These are phyloP conservation scores for Mycena vulgaris DNA, from an alignment of 768 basidiomycete species.

Conservation along the genomic window DNA sequence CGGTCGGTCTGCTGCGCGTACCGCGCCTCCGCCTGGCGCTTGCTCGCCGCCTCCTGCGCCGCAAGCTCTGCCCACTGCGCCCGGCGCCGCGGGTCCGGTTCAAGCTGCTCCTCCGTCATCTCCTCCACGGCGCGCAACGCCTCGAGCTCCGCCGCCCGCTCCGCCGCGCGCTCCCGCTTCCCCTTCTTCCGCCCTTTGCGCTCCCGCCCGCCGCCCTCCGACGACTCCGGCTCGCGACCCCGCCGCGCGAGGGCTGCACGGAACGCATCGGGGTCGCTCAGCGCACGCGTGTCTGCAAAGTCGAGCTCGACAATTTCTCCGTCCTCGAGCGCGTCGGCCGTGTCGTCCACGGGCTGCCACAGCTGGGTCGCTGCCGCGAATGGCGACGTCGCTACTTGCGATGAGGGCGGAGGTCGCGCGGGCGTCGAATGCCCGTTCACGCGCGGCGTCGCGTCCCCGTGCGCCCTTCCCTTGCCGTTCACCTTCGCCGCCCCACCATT, in stretches of 20 bases:
- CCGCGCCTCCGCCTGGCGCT: no score
- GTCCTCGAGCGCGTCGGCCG: slow-evolving; percentile 50
- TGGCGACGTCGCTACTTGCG: slow-evolving; percentile 49
- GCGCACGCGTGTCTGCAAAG: slow-evolving; percentile 79
- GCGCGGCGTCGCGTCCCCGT: slow-evolving; percentile 78
- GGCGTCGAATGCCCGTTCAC: slow-evolving; percentile 32
- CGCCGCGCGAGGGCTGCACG: slow-evolving; percentile 46
- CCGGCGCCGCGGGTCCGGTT: no score
- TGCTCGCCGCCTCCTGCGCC: no score
- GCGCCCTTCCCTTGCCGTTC: slow-evolving; percentile 45
- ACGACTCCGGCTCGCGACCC: slow-evolving; percentile 29
- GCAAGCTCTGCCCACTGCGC: no score
- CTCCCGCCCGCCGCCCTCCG: slow-evolving; percentile 1
- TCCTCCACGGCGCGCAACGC: no score
- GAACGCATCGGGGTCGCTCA: slow-evolving; percentile 79
- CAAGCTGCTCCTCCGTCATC: no score
- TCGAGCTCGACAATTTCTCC: slow-evolving; percentile 83
- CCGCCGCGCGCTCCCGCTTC: slow-evolving; percentile 57
- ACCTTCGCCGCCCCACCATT: not conserved
- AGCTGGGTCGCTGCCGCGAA: slow-evolving; percentile 77
- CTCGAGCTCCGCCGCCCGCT: slow-evolving; percentile 53
- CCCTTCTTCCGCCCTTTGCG: slow-evolving; percentile 48
- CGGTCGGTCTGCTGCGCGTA: no score
- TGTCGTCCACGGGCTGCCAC: slow-evolving; percentile 69
- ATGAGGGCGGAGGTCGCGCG: slow-evolving; percentile 2